Base-by-base conservation (phyloP, 1,139 yeast species). In the Kodamaea arcana region DNA sequence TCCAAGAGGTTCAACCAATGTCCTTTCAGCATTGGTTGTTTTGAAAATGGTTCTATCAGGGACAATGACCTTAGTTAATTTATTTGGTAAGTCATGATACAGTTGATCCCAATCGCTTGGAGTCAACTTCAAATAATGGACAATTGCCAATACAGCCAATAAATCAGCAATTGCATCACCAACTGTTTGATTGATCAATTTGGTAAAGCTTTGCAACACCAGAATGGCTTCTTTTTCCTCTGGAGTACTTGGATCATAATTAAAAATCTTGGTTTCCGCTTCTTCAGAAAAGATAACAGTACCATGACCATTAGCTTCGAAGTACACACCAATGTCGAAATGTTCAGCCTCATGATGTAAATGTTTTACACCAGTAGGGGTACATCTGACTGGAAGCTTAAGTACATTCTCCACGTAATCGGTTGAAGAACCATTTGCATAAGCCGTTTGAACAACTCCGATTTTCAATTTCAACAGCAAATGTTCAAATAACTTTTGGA, bases 301-400 rank as follows among this genome's bases (percentile, higher is more conserved):
- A 11, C 99, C 99, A 52, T 92, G 99, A n/a, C 99, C 99, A 54
- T 92, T 92, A 34, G 99, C 98, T 65, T 92, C 99, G 51, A 92
- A 92, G 60, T 94, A 92, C 15, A 92, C 80, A 16, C 98, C 98
- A 44, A 92, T 73, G 52, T 88, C 97, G 53, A 77, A 92, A 36
- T 78, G 72, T 42, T 76, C 79, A 1, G 95, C 95, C 50, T 79
- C 87, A 50, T 85, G 95, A 55, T 94, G 98, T 46, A 94, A 69
- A 60, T 92, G 95, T 61, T 92, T 92, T 28, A 92, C 98, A 29
- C 99, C 98, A 2, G 98, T 92, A 29, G 95, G 83, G 0, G 97
- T 86, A 58, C 94, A 86, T 3, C 79, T 78, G 8, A 87, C 95
- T 0, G 96, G 96, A 13, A 87, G 62, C 40, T 77, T 69, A 49